Conservation (phyloP, 305 asterid species). For the Caryopteris hybrid region DNA sequence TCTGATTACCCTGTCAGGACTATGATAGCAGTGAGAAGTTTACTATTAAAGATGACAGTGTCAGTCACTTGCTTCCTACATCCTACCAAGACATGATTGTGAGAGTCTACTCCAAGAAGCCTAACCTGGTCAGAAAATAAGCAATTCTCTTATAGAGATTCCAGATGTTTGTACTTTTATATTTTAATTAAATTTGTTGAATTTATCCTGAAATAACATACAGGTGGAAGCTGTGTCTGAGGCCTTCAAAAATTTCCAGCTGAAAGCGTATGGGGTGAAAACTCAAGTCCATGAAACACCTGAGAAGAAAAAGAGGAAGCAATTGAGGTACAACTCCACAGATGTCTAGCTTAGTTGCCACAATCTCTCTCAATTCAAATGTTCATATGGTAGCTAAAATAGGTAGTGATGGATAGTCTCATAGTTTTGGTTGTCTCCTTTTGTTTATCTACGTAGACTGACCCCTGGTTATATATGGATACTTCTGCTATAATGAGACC, state of each 20-base stretch:
- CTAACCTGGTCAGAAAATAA: conserved; percentile 48
- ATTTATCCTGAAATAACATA: background rate
- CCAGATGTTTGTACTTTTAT: background rate
- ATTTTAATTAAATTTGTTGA: background rate
- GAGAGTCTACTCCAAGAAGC: conserved; percentile 77
- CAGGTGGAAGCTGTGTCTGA: conserved; percentile 79
- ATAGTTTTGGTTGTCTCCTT: background rate
- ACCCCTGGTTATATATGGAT: background rate
- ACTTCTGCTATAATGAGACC: background rate
- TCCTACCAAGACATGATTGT: conserved; percentile 83
- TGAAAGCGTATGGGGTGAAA: conserved; percentile 64
- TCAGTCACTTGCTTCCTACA: conserved; percentile 86
- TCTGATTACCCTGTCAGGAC: conserved; percentile 44
- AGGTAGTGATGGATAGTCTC: conserved; percentile 4
- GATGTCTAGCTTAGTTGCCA: conserved; percentile 17
- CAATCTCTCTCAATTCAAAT: background rate
- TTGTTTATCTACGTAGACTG: background rate
- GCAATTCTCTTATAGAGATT: background rate
- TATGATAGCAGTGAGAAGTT: conserved; percentile 53
- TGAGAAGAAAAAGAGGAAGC: conserved; percentile 60
- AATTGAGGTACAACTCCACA: background rate
- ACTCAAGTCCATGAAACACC: conserved; percentile 88
- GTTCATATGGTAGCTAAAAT: conserved; percentile 9
- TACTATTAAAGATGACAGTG: conserved; percentile 35
- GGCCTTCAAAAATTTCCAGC: conserved; percentile 80